Percentiles rank a stretch among this genome's conserved stretches.
Evolutionary conservation across 768 basidiomycete genomes (phyloP).

Genomic region (Russula lepida): DNA sequence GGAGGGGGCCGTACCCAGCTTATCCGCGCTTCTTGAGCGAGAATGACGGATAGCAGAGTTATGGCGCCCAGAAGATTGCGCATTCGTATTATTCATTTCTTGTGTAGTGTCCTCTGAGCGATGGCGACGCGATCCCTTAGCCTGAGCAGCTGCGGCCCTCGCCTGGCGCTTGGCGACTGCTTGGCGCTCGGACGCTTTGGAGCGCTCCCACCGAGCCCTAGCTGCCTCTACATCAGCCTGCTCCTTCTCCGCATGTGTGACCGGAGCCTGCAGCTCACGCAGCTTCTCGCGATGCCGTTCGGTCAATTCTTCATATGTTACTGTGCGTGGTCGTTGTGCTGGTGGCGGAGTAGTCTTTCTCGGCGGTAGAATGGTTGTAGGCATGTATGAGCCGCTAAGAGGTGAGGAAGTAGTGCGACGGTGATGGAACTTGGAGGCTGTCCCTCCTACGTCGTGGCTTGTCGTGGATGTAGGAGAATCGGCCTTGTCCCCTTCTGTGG

Average conservation of each 20-base stretch:
- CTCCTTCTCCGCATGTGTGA: slow-evolving; percentile 75
- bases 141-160: slow-evolving; percentile 37
- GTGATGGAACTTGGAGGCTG: not conserved
- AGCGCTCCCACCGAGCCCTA: slow-evolving; percentile 73
- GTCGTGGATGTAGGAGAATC: slow-evolving; percentile 1
- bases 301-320: slow-evolving; percentile 81
- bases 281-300: slow-evolving; percentile 83
- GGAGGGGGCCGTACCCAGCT: slow-evolving; percentile 37
- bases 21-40: slow-evolving; percentile 55
- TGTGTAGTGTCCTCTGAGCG: slow-evolving; percentile 34
- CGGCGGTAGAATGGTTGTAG: slow-evolving; percentile 40
- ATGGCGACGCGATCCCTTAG: slow-evolving; percentile 44
- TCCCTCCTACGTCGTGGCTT: not conserved
- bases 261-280: slow-evolving; percentile 69
- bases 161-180: slow-evolving; percentile 64
- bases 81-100: slow-evolving; percentile 5
- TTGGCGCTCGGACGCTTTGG: slow-evolving; percentile 65
- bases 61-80: not conserved
- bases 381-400: slow-evolving; percentile 26
- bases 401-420: slow-evolving; percentile 13
- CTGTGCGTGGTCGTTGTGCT: slow-evolving; percentile 46
- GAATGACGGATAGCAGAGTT: slow-evolving; percentile 29
- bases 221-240: slow-evolving; percentile 69
- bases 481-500: not conserved
- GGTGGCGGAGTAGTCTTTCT: slow-evolving; percentile 39